phyloP scores from a whole-genome alignment of 768 basidiomycete species.

The Panus rudis region DNA sequence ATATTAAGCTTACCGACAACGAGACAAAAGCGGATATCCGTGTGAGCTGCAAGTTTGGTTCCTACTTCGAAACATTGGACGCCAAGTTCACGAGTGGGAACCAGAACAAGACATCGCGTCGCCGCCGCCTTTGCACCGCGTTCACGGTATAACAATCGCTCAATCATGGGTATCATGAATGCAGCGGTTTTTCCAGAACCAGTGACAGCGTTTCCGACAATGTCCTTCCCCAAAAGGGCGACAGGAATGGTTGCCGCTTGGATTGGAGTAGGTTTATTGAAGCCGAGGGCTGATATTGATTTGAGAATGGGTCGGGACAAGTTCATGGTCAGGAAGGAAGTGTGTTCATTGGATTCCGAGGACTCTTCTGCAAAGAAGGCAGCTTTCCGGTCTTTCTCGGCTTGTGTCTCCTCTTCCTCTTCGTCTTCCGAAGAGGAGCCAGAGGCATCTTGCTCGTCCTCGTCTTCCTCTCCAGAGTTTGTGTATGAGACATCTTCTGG shows the following conservation, averaged over 20 bases:
- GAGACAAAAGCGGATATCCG: constrained; percentile 88
- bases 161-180: constrained; percentile 90
- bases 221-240: constrained; percentile 89
- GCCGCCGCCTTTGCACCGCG: constrained; percentile 81
- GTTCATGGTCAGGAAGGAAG: constrained; percentile 89
- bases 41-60: constrained; percentile 73
- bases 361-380: constrained; percentile 75
- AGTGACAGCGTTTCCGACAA: constrained; percentile 93
- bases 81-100: constrained; percentile 92
- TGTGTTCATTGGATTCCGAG: constrained; percentile 42
- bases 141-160: constrained; percentile 88
- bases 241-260: constrained; percentile 92
- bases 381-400: constrained; percentile 64
- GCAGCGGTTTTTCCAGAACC: constrained; percentile 99
- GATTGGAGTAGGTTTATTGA: constrained; percentile 87
- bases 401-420: constrained; percentile 54
- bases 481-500: constrained; percentile 22
- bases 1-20: constrained; percentile 61
- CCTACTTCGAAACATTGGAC: constrained; percentile 95
- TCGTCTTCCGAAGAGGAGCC: constrained; percentile 55
- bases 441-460: no score
- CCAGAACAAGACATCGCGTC: constrained; percentile 85
- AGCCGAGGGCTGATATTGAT: constrained; percentile 76
- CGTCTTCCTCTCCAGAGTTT: constrained; percentile 22
- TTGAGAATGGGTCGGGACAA: constrained; percentile 92